Evolutionary conservation across 371 early-diverging fungal species (phyloP), one percentile per base, ranked within the genome.

Genomic region (Mucor velutinosus): DNA sequence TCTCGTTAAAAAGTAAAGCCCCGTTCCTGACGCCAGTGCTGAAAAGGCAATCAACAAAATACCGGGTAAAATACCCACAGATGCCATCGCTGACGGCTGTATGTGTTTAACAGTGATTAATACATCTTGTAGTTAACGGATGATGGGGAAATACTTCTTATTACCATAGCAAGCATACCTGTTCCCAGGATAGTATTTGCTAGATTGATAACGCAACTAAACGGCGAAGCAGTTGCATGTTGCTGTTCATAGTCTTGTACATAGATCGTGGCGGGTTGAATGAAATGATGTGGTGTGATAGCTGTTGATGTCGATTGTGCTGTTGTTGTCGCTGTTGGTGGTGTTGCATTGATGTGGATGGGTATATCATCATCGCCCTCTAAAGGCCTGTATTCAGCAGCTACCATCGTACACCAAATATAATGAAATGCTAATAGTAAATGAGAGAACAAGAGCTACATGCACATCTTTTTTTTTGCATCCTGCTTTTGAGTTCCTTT

Each of bases 161-260:
- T 69, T 86, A 90, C 91, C 99, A 98, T 97, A 29, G 98, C 98
- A 25, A 98, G 84, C 93, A 97, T 94, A 4, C 99, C 99, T 35
- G 94, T 87, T 12, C 98, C 99, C 21, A 98, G 77, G 66, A 98
- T 96, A 3, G 98, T 98, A 73, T 98, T 98, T 53, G 92, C 83
- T 33, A 98, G 81, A 73, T 97, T 98, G 67, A 95, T 86, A 8
- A 77, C 39, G 53, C 78, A 78, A 49, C 84, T 80, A 4, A 71
- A 27, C 14, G 76, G 67, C 15, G 77, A 65, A 0, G 84, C 84
- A 0, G 84, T 74, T n/a, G 70, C 70, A 43, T 66, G 61, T 21
- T 72, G 72, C 29, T 60, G 30, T 41, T 65, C 69, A 56, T 70
- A 70, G 27, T 70, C 66, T 47, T 67, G 51, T n/a, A 62, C 29